A percentile compares a stretch with the other conserved stretches of the same genome.
phyloP scores from a whole-genome alignment of 768 basidiomycete species.

The Galerina sulciceps region DNA sequence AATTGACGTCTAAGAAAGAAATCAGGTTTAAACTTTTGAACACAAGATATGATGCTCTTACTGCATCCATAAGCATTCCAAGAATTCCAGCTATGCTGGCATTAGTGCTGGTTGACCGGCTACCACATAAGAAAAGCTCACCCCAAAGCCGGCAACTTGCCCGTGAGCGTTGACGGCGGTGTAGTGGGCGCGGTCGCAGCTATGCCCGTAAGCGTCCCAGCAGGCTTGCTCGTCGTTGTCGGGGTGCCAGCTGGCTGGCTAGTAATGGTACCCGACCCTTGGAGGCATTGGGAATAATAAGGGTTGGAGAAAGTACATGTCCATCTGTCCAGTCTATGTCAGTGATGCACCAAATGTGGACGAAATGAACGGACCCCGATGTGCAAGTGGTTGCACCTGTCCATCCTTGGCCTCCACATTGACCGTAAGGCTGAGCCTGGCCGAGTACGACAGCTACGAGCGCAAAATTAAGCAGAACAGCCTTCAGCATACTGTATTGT shows the following conservation, averaged over 20 bases:
- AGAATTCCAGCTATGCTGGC: constrained; percentile 48
- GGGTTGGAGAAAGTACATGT: constrained; percentile 35
- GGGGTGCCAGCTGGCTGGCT: constrained; percentile 17
- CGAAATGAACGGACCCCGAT: constrained; percentile 25
- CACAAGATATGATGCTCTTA: neutral
- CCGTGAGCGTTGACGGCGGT: constrained; percentile 42
- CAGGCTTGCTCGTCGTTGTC: constrained; percentile 1
- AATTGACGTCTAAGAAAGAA: constrained; percentile 41
- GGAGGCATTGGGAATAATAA: constrained; percentile 44
- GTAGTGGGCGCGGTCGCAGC: constrained; percentile 42
- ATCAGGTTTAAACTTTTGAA: neutral
- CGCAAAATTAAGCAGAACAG: neutral
- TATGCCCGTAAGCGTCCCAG: constrained; percentile 27
- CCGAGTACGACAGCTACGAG: constrained; percentile 8
- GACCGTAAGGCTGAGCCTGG: constrained; percentile 26
- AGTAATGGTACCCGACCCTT: constrained; percentile 16
- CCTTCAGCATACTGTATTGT: neutral
- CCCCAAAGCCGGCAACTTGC: constrained; percentile 53
- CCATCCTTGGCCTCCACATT: constrained; percentile 40
- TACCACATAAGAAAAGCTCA: constrained; percentile 14
- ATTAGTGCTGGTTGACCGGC: neutral
- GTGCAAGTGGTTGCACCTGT: constrained; percentile 35
- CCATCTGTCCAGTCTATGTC: constrained; percentile 26
- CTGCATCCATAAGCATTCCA: constrained; percentile 54
- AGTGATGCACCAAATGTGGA: neutral